Percentiles rank a stretch among this genome's conserved stretches.
These are phyloP conservation scores for Aureobasidium sp. DNA, from an alignment of 2,329 filamentous ascomycete species.

Conservation along the genomic window DNA sequence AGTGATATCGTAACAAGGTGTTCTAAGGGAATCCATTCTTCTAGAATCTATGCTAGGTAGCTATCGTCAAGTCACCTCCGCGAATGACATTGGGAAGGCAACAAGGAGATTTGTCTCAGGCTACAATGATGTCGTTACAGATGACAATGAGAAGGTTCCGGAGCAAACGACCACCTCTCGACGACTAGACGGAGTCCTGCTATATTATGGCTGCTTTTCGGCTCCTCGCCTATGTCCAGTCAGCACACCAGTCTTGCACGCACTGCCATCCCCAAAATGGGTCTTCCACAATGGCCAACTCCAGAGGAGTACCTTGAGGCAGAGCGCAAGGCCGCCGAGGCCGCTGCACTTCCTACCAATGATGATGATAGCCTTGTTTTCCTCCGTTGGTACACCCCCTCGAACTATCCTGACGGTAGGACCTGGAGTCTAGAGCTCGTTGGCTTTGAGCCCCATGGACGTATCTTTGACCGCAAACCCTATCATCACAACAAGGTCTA, in stretches of 20 bases:
- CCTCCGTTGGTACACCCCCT: not conserved
- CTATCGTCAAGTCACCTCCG: not conserved
- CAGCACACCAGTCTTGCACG: not conserved
- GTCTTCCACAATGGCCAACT: not conserved
- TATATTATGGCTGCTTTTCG: not conserved
- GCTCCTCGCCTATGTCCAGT: not conserved
- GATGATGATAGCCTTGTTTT: not conserved
- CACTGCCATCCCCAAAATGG: not conserved
- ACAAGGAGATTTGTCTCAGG: not conserved
- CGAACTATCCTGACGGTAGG: not conserved
- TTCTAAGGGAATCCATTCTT: not conserved
- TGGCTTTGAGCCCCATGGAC: not conserved
- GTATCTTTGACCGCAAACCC: not conserved
- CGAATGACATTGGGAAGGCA: not conserved
- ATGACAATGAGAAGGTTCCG: not conserved
- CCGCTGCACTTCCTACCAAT: not conserved
- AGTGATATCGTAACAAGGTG: not conserved
- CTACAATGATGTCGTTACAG: not conserved
- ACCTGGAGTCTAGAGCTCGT: not conserved
- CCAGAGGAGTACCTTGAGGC: not conserved
- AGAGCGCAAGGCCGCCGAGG: not conserved
- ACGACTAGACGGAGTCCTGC: not conserved
- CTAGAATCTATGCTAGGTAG: not conserved
- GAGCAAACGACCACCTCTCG: not conserved
- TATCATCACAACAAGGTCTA: not conserved